Evolutionary conservation across 208 protist species (phyloP).

Genomic region (Porcisia deanei): DNA sequence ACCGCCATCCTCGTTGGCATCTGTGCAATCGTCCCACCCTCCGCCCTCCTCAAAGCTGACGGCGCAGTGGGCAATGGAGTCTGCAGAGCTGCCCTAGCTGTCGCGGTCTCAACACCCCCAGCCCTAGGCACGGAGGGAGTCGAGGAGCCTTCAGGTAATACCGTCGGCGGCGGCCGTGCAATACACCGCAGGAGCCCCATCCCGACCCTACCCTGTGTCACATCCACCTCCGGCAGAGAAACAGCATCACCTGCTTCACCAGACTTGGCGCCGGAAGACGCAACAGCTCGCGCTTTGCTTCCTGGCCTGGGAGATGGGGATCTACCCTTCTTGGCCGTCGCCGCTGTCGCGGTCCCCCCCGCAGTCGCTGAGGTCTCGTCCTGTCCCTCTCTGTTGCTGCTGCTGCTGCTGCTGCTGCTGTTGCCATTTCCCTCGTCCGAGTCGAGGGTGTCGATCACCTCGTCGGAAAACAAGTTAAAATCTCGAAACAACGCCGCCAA

Average conservation of each 20-base stretch:
- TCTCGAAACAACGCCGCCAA: slow-evolving; percentile 43
- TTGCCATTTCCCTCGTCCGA: background rate
- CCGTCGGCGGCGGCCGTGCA: background rate
- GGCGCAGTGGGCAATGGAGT: background rate
- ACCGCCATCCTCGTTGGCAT: background rate
- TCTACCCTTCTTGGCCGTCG: background rate
- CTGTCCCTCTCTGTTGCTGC: no score
- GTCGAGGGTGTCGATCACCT: slow-evolving; percentile 7
- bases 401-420: background rate
- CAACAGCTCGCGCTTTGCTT: background rate
- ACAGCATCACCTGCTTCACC: background rate
- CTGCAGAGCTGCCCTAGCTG: background rate
- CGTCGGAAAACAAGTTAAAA: slow-evolving; percentile 48
- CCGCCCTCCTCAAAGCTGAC: background rate
- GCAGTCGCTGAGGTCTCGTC: background rate
- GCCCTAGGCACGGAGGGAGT: background rate
- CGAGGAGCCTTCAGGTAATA: background rate
- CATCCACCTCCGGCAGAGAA: background rate
- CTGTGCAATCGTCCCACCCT: background rate
- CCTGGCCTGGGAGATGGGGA: background rate
- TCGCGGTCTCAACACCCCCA: background rate
- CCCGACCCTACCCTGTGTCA: slow-evolving; percentile 1
- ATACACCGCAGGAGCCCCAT: slow-evolving; percentile 8
- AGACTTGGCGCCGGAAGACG: background rate
- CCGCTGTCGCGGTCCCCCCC: background rate